Evolutionary conservation across 1,284 basidiomycete genomes (phyloP), one percentile per base, ranked within the genome.

Genomic region (Cryptococcus hybrid): DNA sequence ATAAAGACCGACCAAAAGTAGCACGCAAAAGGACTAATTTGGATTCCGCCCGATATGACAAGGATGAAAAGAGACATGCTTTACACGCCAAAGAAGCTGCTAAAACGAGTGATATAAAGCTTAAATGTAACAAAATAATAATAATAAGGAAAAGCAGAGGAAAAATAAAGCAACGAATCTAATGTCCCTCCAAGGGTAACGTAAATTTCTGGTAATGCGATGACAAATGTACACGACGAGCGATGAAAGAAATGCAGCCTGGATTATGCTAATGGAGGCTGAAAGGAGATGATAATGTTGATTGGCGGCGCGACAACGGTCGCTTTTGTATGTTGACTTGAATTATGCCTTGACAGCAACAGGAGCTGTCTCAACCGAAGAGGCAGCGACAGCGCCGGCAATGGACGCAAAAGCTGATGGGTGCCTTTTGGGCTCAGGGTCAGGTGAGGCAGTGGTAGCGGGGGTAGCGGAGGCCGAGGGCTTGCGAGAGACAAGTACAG

Each of bases 401-500:
- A 73, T 69, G 5, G 66, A 63, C 7, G 76, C 76, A n/a, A 51
- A 78, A 78, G 55, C 67, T 70, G 51, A 74, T 63, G 35, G 46
- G 15, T 36, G 62, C 58, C 43, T 53, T 53, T 65, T 68, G 55
- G 51, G 12, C 48, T 59, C 63, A 18, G 59, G 40, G 42, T 44
- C 39, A n/a, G 62, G 36, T 11, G 60, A 37, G 9, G 39, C 38
- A 49, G 54, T 44, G 7, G 55, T 36, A 3, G 44, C 56, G 15
- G 57, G 47, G 1, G 61, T 35, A 12, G 58, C 54, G 7, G 63
- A 45, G n/a, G 63, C 54, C 35, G 59, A 67, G 8, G 70, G 70
- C 54, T 71, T 71, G 52, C 68, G 64, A 6, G 74, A 74, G 58
- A 79, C 71, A 52, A 79, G 66, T 36, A 79, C 76, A 11, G 75